These are phyloP conservation scores for Dactylis glomerata DNA, from an alignment of 176 grass and related monocot genomes.

Conservation along the genomic window DNA sequence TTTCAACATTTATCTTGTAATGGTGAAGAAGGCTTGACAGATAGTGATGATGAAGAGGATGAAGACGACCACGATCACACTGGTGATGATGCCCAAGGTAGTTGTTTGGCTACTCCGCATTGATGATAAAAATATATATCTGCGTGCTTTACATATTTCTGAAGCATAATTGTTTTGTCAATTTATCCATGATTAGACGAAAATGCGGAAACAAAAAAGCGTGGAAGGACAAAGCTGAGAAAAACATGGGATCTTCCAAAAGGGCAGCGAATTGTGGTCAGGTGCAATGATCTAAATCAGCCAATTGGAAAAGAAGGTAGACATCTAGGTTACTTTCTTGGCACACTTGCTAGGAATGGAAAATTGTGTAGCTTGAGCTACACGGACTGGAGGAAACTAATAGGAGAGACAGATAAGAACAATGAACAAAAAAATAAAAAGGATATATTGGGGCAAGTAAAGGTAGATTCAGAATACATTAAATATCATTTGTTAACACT, in stretches of 20 bases:
- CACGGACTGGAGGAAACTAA: not conserved
- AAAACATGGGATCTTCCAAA: not conserved
- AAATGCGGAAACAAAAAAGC: not conserved
- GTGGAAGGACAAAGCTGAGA: not conserved
- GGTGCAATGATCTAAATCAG: not conserved
- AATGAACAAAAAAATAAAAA: not conserved
- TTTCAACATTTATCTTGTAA: not conserved
- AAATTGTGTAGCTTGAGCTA: slow-evolving; percentile 8
- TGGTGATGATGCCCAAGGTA: not conserved
- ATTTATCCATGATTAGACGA: not conserved
- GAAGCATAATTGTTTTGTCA: not conserved
- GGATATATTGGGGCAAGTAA: slow-evolving; percentile 1
- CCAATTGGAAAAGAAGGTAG: not conserved
- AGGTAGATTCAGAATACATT: not conserved
- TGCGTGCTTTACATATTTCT: not conserved
- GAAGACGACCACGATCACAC: not conserved
- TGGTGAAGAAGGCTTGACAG: not conserved
- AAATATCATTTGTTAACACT: not conserved
- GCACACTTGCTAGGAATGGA: slow-evolving; percentile 3
- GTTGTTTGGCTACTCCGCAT: too few species aligned
- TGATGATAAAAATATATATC: not conserved
- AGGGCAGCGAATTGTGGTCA: not conserved
- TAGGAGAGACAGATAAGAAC: not conserved
- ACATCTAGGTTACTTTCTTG: not conserved
- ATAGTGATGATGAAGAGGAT: not conserved